A percentile compares a stretch with the other conserved stretches of the same genome.
These are phyloP conservation scores for Diospyros lotus DNA, from an alignment of 148 eudicot genomes.

Conservation along the genomic window DNA sequence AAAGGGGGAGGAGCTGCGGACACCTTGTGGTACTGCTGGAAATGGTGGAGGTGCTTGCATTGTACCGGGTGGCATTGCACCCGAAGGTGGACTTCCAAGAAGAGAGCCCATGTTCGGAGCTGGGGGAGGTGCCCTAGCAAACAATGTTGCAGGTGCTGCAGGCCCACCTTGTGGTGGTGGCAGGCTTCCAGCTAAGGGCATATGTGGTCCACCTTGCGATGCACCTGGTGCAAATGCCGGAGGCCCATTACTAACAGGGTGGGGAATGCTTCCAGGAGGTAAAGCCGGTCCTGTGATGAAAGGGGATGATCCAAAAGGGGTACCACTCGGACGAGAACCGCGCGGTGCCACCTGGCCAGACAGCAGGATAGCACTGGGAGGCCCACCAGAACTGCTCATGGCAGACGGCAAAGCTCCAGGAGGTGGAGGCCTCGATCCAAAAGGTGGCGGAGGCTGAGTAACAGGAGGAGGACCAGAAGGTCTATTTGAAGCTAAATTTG, in stretches of 20 bases:
- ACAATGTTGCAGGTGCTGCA: constrained; percentile 27
- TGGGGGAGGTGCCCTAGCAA: constrained; percentile 42
- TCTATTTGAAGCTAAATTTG: constrained; percentile 39
- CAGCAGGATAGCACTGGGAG: constrained; percentile 31
- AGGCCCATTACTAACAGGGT: constrained; percentile 59
- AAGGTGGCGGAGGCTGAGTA: constrained; percentile 46
- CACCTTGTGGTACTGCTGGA: constrained; percentile 22
- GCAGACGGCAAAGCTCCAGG: constrained; percentile 31
- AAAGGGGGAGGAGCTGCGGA: constrained; percentile 37
- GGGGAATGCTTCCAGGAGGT: constrained; percentile 33
- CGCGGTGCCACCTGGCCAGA: constrained; percentile 30
- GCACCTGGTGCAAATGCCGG: constrained; percentile 41
- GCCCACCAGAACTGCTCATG: constrained; percentile 26
- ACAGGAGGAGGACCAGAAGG: constrained; percentile 45
- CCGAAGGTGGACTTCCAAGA: constrained; percentile 40
- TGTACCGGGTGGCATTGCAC: constrained; percentile 26
- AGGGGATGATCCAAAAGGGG: constrained; percentile 49
- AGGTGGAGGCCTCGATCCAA: constrained; percentile 57
- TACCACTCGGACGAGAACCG: constrained; percentile 47
- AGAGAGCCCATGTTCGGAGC: constrained; percentile 51
- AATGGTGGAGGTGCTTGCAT: constrained; percentile 47
- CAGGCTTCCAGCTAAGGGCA: constrained; percentile 46
- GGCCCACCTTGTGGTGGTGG: constrained; percentile 52
- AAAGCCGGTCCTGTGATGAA: constrained; percentile 27
- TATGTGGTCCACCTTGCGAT: constrained; percentile 48